Evolutionary conservation across 2,329 filamentous ascomycete genomes (phyloP), one percentile per base, ranked within the genome.

Genomic region (Byssothecium circinans): DNA sequence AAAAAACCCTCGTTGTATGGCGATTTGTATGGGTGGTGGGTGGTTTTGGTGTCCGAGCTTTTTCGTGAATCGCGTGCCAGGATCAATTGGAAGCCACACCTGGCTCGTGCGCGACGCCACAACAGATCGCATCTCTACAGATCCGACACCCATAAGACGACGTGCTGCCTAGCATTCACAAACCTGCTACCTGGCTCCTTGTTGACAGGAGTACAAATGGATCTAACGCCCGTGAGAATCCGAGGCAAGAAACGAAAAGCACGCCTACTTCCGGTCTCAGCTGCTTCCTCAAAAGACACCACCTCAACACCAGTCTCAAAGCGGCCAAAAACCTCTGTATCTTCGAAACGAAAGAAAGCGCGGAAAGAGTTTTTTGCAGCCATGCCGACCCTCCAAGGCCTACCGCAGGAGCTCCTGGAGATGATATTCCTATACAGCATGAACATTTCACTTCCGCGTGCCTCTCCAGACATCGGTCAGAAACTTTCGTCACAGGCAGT

Each of bases 351-450:
- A 30, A 61, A 56, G 39, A 55, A 59, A 15, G 20, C 20, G 12
- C 36, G 27, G 17, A 53, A 54, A 43, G 42, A 42, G 25, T 29
- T 38, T 18, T 37, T 48, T 18, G 43, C 59, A 47, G 60, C 62
- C 17, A 69, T 60, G 61, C 64, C 67, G 4, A 63, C 62, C 0
- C 62, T 71, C 14, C 58, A 67, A 53, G 63, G 60, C 12, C 61
- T 71, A 8, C 68, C 68, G 2, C 57, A 60, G 33, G 68, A 71
- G 47, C 47, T 71, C 7, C 57, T 71, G 14, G 66, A 70, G 49
- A 62, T 67, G 5, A 60, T 71, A 8, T 71, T 71, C 34, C 56
- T 71, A 7, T 46, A 67, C 43, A 67, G 62, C 48, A 68, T 68
- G 65, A 71, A 69, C 48, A 60, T 62, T 5, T 51, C 61, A 1